phyloP scores from a whole-genome alignment of 768 basidiomycete genomes.

The Tulasnella sp. region DNA sequence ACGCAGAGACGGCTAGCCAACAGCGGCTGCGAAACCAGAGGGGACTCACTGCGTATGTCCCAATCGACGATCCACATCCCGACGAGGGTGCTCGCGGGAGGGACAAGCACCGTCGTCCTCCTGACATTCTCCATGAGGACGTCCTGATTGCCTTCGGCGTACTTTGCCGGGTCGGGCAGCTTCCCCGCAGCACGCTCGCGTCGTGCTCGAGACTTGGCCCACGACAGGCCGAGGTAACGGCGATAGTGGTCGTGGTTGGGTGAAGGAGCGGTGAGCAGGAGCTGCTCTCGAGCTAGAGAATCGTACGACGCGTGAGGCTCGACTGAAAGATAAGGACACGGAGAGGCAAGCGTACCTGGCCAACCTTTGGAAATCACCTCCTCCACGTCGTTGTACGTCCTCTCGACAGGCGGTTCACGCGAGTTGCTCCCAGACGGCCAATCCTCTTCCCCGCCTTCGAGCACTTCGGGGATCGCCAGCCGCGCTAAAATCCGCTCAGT shows the following conservation, averaged over 20 bases:
- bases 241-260: slow-evolving; percentile 3
- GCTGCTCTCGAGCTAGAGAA: background rate
- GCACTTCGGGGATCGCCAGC: slow-evolving; percentile 16
- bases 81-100: slow-evolving; percentile 14
- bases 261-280: background rate
- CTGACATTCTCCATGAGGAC: slow-evolving; percentile 16
- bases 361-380: slow-evolving; percentile 10
- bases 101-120: slow-evolving; percentile 16
- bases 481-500: slow-evolving; percentile 16
- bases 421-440: background rate
- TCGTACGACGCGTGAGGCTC: background rate
- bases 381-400: slow-evolving; percentile 13
- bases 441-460: slow-evolving; percentile 12
- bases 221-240: slow-evolving; percentile 10
- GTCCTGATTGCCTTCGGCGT: slow-evolving; percentile 11
- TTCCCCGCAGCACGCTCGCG: slow-evolving; percentile 8
- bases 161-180: slow-evolving; percentile 9
- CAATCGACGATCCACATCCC: slow-evolving; percentile 18
- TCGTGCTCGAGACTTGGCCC: slow-evolving; percentile 13
- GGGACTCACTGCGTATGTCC: slow-evolving; percentile 16
- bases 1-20: too few species aligned
- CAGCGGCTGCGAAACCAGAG: background rate
- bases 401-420: background rate
- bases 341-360: slow-evolving; percentile 9
- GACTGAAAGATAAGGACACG: background rate